phyloP scores from a whole-genome alignment of 140 eudicot genomes.

The Cichorium intybus region DNA sequence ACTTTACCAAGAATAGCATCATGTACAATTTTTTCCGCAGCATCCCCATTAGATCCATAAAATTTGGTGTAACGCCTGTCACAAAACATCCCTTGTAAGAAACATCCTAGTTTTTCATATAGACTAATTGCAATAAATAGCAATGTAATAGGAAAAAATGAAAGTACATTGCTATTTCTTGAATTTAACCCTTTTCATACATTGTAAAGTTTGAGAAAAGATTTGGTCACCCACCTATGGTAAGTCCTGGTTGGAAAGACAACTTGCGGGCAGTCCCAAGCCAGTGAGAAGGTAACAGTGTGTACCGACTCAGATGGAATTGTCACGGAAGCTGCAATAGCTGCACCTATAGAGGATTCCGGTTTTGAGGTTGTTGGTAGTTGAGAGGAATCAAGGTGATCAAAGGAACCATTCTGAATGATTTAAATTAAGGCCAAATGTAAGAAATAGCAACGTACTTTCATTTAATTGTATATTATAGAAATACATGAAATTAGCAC shows the following conservation, averaged over 20 bases:
- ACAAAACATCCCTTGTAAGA: conserved; percentile 12
- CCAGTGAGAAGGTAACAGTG: conserved; percentile 73
- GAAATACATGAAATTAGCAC: background rate
- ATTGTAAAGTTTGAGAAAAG: conserved; percentile 4
- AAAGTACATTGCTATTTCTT: background rate
- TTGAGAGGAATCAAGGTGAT: conserved; percentile 57
- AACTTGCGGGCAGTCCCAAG: conserved; percentile 94
- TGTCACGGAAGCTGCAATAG: conserved; percentile 76
- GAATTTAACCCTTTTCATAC: background rate
- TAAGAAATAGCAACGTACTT: background rate
- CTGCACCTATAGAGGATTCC: conserved; percentile 79
- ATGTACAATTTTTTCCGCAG: conserved; percentile 74
- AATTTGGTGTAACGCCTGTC: conserved; percentile 92
- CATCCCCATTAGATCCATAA: conserved; percentile 67
- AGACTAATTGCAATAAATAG: background rate
- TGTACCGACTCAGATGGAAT: conserved; percentile 60
- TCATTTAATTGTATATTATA: no score
- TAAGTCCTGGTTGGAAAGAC: conserved; percentile 77
- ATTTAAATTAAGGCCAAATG: conserved; percentile 14
- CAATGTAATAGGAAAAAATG: background rate
- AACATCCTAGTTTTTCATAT: conserved; percentile 5
- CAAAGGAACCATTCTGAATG: conserved; percentile 85
- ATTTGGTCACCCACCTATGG: conserved; percentile 50
- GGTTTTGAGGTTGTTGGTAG: conserved; percentile 64
- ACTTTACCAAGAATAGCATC: conserved; percentile 81